Evolutionary conservation across 2,329 filamentous ascomycete genomes (phyloP).

Genomic region (Cladophialophora bantiana): DNA sequence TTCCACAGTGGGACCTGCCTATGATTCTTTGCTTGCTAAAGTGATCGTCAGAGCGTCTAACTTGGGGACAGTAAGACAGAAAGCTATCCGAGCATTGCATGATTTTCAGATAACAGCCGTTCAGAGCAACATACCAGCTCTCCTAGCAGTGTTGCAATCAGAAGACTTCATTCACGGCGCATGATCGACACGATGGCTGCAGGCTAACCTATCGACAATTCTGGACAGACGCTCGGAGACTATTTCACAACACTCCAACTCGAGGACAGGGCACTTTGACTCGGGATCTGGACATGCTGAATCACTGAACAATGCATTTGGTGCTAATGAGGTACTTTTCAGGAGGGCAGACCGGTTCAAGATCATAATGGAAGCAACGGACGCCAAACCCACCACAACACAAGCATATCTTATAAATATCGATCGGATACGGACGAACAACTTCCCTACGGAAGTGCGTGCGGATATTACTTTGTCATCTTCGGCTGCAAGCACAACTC

Average conservation of each 20-base stretch:
- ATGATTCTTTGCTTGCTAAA: background rate
- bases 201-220: slow-evolving; percentile 51
- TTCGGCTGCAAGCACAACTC: slow-evolving; percentile 30
- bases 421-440: slow-evolving; percentile 62
- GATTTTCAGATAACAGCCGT: slow-evolving; percentile 61
- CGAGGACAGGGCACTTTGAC: background rate
- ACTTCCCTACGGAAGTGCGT: slow-evolving; percentile 59
- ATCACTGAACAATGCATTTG: background rate
- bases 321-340: slow-evolving; percentile 49
- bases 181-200: slow-evolving; percentile 67
- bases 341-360: slow-evolving; percentile 63
- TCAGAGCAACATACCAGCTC: slow-evolving; percentile 63
- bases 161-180: slow-evolving; percentile 53
- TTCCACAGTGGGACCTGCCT: background rate
- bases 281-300: no score
- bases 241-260: background rate
- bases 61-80: background rate
- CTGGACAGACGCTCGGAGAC: background rate
- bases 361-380: slow-evolving; percentile 54
- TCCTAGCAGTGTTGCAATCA: slow-evolving; percentile 51
- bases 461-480: background rate
- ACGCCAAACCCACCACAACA: slow-evolving; percentile 36
- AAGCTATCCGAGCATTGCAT: background rate
- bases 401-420: slow-evolving; percentile 60
- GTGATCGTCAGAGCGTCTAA: background rate